These are phyloP conservation scores for Solanum hybrid DNA, from an alignment of 305 asterid species.

Conservation along the genomic window DNA sequence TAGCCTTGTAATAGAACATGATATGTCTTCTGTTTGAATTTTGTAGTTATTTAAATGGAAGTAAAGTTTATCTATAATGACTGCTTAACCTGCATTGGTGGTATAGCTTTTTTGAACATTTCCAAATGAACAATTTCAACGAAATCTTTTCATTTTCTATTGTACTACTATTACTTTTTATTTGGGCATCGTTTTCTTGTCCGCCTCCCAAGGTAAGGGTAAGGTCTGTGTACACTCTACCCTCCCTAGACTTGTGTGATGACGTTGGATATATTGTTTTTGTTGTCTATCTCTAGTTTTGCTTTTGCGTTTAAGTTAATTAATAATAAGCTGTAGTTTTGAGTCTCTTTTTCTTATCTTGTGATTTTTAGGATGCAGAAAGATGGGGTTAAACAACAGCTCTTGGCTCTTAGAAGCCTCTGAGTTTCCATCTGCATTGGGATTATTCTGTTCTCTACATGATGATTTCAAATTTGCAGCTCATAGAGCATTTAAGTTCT, in stretches of 20 bases:
- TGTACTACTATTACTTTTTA: not conserved
- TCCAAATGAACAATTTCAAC: not conserved
- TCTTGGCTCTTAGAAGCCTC: conserved; percentile 5
- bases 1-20: not conserved
- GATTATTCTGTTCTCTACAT: not conserved
- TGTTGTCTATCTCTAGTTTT: not conserved
- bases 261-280: not conserved
- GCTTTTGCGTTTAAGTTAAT: not conserved
- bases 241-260: not conserved
- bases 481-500: not conserved
- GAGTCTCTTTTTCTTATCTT: not conserved
- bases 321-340: not conserved
- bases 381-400: conserved; percentile 25
- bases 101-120: not conserved
- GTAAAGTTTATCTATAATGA: not conserved
- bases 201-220: not conserved
- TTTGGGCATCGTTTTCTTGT: not conserved
- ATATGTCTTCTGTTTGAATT: not conserved
- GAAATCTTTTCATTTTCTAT: not conserved
- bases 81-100: not conserved
- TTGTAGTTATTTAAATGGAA: not conserved
- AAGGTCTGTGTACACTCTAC: not conserved
- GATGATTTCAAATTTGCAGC: not conserved
- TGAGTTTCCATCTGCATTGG: conserved; percentile 12
- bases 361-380: conserved; percentile 29